Base-by-base conservation (phyloP, 2,329 filamentous ascomycete genomes). In the Fusarium avenaceum region DNA sequence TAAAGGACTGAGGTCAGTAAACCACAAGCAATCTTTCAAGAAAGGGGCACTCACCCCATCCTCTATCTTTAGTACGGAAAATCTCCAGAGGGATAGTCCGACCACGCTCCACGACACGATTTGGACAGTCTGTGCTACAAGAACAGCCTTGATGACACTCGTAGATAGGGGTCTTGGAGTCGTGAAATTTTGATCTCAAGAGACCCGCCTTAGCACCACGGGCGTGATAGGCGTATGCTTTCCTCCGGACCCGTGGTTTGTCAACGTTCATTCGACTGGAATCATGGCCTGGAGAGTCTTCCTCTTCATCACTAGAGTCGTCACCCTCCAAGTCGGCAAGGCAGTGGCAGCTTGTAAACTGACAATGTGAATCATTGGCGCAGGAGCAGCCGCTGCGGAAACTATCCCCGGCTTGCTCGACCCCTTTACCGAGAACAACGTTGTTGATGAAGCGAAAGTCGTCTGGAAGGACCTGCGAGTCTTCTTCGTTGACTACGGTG, bases 61-160 rank as follows among this genome's bases (percentile, higher is more conserved):
- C 93, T 45, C 92, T 87, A 48, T 89, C 84, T 3, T 75, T 70
- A 0, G 93, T 95, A 54, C 89, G 88, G 77, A 96, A 96, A 19
- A 96, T 92, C 72, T 94, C 88, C 3, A 96, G 80, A 3, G 89
- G 86, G 1, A 96, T 83, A 45, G 84, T 86, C 4, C 93, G 84
- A 0, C 93, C 92, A 48, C 90, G 85, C 74, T 93, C 91, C 0
- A 96, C 92, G 1, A 94, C 89, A 7, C 92, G 85, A 73, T 93
- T 95, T 2, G 90, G 89, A 72, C 93, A 96, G 19, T 80, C 70
- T 0, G 77, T 74, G 4, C 84, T 84, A 71, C 93, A 96, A 4
- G 79, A 81, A 78, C 93, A 96, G 10, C 84, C 86, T 3, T 85
- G 80, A 71, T 96, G 93, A 75, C 93, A 96, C 74, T 96, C 93